phyloP scores from a whole-genome alignment of 176 grass and related monocot species.

The Aechmea fasciata region DNA sequence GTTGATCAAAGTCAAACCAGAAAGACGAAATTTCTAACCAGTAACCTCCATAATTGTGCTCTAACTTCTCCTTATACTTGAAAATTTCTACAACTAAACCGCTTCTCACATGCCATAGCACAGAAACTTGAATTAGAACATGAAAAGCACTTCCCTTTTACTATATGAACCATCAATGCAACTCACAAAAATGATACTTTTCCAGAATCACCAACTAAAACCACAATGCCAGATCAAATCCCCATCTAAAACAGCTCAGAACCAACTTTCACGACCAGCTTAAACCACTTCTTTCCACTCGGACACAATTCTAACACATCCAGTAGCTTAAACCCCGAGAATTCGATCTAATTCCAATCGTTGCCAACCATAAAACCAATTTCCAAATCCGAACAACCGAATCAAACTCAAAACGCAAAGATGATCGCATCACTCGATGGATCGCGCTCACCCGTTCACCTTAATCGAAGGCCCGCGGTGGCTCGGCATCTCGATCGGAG shows the following conservation, averaged over 20 bases:
- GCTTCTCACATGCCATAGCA: not conserved
- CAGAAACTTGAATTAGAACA: not conserved
- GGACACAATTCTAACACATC: too few species aligned
- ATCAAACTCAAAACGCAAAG: conserved; percentile 1
- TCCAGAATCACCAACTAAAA: not conserved
- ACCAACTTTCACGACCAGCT: not conserved
- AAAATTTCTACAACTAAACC: not conserved
- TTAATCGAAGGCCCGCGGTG: conserved; percentile 23
- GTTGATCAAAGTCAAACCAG: too few species aligned
- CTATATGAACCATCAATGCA: not conserved
- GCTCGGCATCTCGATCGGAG: conserved; percentile 23
- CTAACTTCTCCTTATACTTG: not conserved
- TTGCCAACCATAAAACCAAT: not conserved
- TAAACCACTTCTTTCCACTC: too few species aligned
- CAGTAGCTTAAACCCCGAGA: not conserved
- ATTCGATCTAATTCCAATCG: not conserved
- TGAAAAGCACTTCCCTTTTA: not conserved
- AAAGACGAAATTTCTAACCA: not conserved
- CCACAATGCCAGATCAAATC: not conserved
- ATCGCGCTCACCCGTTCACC: conserved; percentile 9
- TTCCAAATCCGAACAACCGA: conserved; percentile 1
- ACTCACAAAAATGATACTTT: not conserved
- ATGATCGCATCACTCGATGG: not conserved
- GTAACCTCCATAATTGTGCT: not conserved
- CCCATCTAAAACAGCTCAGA: not conserved